Base-by-base conservation (phyloP, 2,329 filamentous ascomycete species). In the Penicillium sp. region DNA sequence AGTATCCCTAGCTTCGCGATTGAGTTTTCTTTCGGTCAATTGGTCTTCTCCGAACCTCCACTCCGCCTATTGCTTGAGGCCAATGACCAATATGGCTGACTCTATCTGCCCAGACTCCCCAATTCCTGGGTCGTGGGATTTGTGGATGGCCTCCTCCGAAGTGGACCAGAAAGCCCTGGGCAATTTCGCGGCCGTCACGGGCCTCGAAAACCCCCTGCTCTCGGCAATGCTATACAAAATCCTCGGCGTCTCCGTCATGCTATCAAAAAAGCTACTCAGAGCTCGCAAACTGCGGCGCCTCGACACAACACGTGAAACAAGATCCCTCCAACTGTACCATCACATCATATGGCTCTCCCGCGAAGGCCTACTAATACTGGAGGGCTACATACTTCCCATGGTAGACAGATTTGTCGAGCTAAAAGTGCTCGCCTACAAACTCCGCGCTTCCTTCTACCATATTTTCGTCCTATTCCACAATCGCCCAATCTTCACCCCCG, bases 111-210 rank as follows among this genome's bases (percentile, higher is more conserved):
- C 61, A 58, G 61, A 64, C 62, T 69, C 61, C 62, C 63, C 71
- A 66, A 70, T 69, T 48, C 61, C 72, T 43, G 68, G 64, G 23
- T 59, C 69, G 35, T 68, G 77, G 58, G 67, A 66, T 65, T 68
- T 75, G 73, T 78, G 76, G 74, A 99, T 97, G 94, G 94, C 94
- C 78, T 94, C 93, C 73, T 94, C 92, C 60, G 91, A 96, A 78
- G 91, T 97, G 61, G 94, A 99, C 76, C 93, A 96, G 79, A 99
- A 97, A 79, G 96, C 96, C 77, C 83, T 99, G 70, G 92, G 91
- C 78, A 88, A 87, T 72, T 88, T 96, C 73, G 93, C 94, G 73
- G 89, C 88, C 76, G 83, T 87, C 61, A 92, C 91, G 66, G 87
- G 88, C 71, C 79, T 84, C 59, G 87, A 90, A 66, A 94, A 93